These are phyloP conservation scores for Parsonsia alboflavescens DNA, from an alignment of 257 asterid species.

Conservation along the genomic window DNA sequence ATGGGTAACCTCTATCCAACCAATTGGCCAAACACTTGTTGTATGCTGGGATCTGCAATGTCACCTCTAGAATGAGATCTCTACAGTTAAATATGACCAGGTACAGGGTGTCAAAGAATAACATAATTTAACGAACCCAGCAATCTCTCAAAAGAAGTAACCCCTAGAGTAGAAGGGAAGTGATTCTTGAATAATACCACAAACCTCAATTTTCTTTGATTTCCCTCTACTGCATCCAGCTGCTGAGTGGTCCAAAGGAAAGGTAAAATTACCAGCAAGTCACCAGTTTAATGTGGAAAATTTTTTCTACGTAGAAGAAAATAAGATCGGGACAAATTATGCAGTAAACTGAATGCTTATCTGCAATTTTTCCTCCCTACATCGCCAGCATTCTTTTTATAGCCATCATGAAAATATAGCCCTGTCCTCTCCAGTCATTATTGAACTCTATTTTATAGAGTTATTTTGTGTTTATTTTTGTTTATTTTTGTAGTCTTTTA, in stretches of 20 bases:
- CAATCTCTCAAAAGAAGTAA: neutral
- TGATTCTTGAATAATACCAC: neutral
- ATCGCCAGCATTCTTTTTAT: neutral
- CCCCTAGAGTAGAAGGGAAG: neutral
- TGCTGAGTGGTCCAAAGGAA: neutral
- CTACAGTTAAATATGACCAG: neutral
- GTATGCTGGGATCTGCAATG: neutral
- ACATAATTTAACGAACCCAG: neutral
- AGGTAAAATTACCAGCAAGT: neutral
- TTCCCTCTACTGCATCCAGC: neutral
- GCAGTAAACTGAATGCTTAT: neutral
- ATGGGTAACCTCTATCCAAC: neutral
- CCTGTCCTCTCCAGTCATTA: neutral
- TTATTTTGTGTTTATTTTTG: too few relatives aligned
- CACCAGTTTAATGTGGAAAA: neutral
- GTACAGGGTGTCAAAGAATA: neutral
- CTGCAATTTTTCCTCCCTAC: neutral
- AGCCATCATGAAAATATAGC: neutral
- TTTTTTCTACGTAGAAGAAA: neutral
- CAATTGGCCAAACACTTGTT: neutral
- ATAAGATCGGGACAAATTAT: neutral
- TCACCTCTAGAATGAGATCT: neutral
- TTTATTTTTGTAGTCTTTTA: too few relatives aligned
- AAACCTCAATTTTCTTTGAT: neutral
- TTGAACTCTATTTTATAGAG: too few relatives aligned